phyloP scores from a whole-genome alignment of 2,329 filamentous ascomycete genomes.

The Ilyonectria mors-panacis region DNA sequence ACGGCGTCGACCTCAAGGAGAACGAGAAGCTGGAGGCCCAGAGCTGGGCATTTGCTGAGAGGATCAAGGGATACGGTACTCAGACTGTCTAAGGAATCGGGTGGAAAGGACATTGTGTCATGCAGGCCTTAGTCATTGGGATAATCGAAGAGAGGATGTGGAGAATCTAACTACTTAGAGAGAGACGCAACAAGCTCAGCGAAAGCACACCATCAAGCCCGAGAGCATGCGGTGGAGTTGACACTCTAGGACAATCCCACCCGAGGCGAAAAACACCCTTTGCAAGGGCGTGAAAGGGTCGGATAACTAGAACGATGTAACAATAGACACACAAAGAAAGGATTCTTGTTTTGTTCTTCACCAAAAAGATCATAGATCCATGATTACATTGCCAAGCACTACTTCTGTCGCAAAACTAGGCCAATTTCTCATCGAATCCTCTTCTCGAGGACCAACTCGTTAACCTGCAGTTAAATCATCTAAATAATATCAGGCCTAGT shows the following conservation, averaged over 20 bases:
- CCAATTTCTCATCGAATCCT: slow-evolving; percentile 36
- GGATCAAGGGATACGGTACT: slow-evolving; percentile 94
- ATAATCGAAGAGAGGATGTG: slow-evolving; percentile 30
- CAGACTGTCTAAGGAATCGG: slow-evolving; percentile 72
- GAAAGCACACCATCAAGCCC: slow-evolving; percentile 15
- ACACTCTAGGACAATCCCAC: slow-evolving; percentile 5
- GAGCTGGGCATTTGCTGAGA: slow-evolving; percentile 98
- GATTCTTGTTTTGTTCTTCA: slow-evolving; percentile 5
- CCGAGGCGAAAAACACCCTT: neutral
- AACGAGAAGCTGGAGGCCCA: slow-evolving; percentile 92
- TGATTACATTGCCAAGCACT: slow-evolving; percentile 42
- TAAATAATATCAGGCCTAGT: slow-evolving; percentile 45
- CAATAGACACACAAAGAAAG: slow-evolving; percentile 29
- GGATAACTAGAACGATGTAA: slow-evolving; percentile 15
- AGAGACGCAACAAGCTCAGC: slow-evolving; percentile 10
- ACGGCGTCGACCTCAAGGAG: slow-evolving; percentile 88
- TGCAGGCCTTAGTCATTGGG: slow-evolving; percentile 19
- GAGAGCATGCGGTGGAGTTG: slow-evolving; percentile 23
- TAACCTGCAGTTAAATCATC: slow-evolving; percentile 38
- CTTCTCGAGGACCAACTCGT: slow-evolving; percentile 20
- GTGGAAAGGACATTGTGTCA: slow-evolving; percentile 18
- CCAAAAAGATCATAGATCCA: slow-evolving; percentile 34
- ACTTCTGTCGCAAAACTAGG: slow-evolving; percentile 37
- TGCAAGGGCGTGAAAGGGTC: neutral
- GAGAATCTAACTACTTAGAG: slow-evolving; percentile 25